Evolutionary conservation across 2,329 filamentous ascomycete genomes (phyloP).

Genomic region (Acephala macrosclerotiorum): DNA sequence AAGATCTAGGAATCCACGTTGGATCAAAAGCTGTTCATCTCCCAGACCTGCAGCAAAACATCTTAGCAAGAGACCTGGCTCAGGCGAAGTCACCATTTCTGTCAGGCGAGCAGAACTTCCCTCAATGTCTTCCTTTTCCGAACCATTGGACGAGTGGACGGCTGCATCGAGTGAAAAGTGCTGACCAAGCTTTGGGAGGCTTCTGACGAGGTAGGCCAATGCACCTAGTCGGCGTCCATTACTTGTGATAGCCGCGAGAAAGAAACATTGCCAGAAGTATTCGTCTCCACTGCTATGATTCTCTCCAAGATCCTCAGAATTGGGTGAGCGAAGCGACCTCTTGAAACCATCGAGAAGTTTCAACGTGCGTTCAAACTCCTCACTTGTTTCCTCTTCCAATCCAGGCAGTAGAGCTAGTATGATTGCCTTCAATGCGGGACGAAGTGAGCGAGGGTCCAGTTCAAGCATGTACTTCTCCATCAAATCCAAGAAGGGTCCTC

Average conservation of each 20-base stretch:
- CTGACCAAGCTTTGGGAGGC: conserved; percentile 74
- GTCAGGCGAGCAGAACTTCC: conserved; percentile 59
- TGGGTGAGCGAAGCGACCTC: conserved; percentile 64
- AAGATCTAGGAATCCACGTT: conserved; percentile 91
- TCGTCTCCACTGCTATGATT: conserved; percentile 72
- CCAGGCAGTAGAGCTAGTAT: conserved; percentile 90
- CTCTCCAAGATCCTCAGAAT: conserved; percentile 57
- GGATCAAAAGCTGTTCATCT: conserved; percentile 89
- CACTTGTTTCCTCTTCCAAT: conserved; percentile 93
- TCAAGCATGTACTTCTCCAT: conserved; percentile 82
- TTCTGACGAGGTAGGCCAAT: conserved; percentile 82
- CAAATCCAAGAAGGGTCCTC: conserved; percentile 83
- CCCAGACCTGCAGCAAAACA: conserved; percentile 90
- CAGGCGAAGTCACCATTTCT: conserved; percentile 81
- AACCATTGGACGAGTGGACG: conserved; percentile 39
- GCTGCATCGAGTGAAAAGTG: conserved; percentile 43
- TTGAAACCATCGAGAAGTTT: conserved; percentile 82
- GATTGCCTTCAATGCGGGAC: conserved; percentile 89
- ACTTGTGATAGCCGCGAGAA: conserved; percentile 90
- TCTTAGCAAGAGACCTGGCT: conserved; percentile 87
- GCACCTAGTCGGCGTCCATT: conserved; percentile 84
- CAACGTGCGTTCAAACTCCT: conserved; percentile 92
- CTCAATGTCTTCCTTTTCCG: conserved; percentile 42
- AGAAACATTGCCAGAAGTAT: conserved; percentile 99
- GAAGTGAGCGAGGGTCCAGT: conserved; percentile 73